Base-by-base conservation (phyloP, 768 basidiomycete species). In the Naganishia vaughanmartiniae region DNA sequence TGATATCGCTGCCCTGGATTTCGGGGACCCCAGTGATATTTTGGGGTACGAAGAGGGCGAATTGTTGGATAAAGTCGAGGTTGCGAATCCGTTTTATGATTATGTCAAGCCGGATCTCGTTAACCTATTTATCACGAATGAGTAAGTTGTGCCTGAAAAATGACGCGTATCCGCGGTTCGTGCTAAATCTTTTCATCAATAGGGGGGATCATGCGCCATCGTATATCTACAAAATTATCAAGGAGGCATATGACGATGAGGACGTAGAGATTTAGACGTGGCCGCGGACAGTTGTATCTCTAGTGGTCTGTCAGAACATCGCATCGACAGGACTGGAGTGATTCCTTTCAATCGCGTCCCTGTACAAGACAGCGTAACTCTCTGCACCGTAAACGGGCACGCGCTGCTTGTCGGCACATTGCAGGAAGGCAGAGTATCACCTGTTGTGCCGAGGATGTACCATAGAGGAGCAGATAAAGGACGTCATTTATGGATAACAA, bases 181-280 rank as follows among this genome's bases (percentile, higher is more conserved):
- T 34, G 19, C 70, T 67, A 11, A 28, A 21, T 42, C 51, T 48
- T 66, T n/a, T 24, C 4, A 15, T 54, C 39, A 1, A 21, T 74
- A 97, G 94, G 74, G 95, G 95, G 26, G 95, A 96, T 80, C 94
- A 97, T 79, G 92, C 94, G 28, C 93, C 95, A 24, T 91, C 93
- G 21, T 92, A 93, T 66, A 89, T 97, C 75, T 73, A 60, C 77
- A 89, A 90, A 67, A 84, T 96, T 48, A 87, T 96, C 81, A 93
- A 94, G 78, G 94, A 96, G 81, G 89, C 91, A 30, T 96, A 96
- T 72, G 93, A 95, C 76, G 94, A 96, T 76, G 93, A 93, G 80
- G 94, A 96, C 79, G 88, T 88, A 71, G 90, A 92, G 75, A 82
- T 95, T 14, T 71, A 71, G 53, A 26, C 24, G 12, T 51, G 48